Base-by-base conservation (phyloP, 2,329 filamentous ascomycete genomes). In the Colletotrichum sp. region DNA sequence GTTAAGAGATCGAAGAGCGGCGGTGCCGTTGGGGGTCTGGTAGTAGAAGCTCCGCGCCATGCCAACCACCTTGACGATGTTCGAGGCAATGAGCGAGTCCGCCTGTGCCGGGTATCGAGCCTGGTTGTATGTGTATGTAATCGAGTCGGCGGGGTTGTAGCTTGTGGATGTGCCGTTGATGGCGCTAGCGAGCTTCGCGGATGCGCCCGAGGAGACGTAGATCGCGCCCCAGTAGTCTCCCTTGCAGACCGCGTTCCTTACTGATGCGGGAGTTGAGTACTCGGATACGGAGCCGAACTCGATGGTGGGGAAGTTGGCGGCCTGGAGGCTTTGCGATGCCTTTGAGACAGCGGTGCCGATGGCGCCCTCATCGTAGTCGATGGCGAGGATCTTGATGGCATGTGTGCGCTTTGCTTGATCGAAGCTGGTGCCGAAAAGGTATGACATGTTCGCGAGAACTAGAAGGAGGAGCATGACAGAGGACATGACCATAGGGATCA, bases 201-300 rank as follows among this genome's bases (percentile, higher is more conserved):
- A 85, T 3, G 85, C 82, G 3, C 81, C 83, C 8, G 79, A 62
- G 30, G 80, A 77, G 18, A 81, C 80, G 44, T 85, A 85, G 8
- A 87, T 69, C 3, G 84, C 85, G 4, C 78, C 86, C 86, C 86
- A 87, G 74, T 85, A 85, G 34, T 81, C 75, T 0, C 78, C 79
- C 15, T 81, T 78, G 72, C 86, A 87, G 26, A 87, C 84, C 1
- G 81, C 80, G n/a, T 82, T 76, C 44, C 78, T 78, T 6, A 86
- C 71, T 32, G 81, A 78, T 2, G 69, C 79, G 0, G 81, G 67
- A 1, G 78, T 77, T 0, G 82, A 76, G 66, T 81, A 86, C n/a
- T 83, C 65, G 1, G 75, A 71, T 8, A 74, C 39, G 0, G 79
- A 68, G 21, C 69, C 77, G 63, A 84, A 82, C 30, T 82, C 78